Evolutionary conservation across 164 flowering plant genomes (phyloP), one percentile per base, ranked within the genome.

Genomic region (Houttuynia cordata): DNA sequence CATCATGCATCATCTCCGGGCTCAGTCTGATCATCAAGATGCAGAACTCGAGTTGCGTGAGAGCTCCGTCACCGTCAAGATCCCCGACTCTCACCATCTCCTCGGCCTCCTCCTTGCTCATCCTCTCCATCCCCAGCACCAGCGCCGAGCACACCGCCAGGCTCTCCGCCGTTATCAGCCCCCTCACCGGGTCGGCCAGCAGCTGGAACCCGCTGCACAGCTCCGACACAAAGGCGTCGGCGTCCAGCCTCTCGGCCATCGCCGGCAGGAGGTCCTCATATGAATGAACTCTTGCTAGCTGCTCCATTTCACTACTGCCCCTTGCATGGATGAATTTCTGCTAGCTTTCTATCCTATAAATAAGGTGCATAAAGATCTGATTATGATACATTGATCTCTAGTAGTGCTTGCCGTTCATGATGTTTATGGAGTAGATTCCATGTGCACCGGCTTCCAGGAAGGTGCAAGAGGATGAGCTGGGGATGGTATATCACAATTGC

Each of bases 51-150:
- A 62, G 80, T 68, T 87, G 77, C 55, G 83, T 80, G 0, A 89
- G 73, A 0, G 75, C 86, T 17, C 96, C 98, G 59, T 92, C 96
- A 21, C 95, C 86, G 30, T 92, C 96, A 1, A 83, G 68, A 68
- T 92, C 96, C 0, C 98, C 98, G 76, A 87, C 96, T 67, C 59
- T 71, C 22, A 91, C 91, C 98, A 91, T 91, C 20, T 62, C 87
- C 61, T 74, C 78, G 3, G 88, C 67, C 0, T 91, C 98, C 59
- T 88, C 84, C 57, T 61, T 68, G 63, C 76, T 78, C 91, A 88
- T 86, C 41, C 77, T 82, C 20, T 84, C 81, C 83, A 91, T 79
- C 12, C 96, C 98, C 40, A 91, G 60, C 21, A 74, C 51, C 19
- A 75, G 51, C 9, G 65, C 80, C 0, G 88, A 75, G 50, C 85